A percentile compares a stretch with the other conserved stretches of the same genome.
Conservation (phyloP, 1,139 yeast species). For the Insectozyma bohioensis region DNA sequence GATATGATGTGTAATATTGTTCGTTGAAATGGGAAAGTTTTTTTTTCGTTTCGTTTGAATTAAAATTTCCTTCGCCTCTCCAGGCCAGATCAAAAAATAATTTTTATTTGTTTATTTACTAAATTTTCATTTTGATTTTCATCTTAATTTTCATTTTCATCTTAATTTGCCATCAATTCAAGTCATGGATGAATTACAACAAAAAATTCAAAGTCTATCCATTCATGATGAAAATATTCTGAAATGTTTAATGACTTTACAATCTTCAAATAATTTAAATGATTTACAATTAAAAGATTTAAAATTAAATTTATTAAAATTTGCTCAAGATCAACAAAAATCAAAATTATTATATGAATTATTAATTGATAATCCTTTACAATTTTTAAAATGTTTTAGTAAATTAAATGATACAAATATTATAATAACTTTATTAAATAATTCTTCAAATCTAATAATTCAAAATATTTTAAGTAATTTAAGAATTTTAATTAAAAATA, state of each 20-base stretch:
- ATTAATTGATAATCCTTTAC: slow-evolving; percentile 19
- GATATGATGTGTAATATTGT: neutral
- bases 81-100: no score
- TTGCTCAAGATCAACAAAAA: slow-evolving; percentile 16
- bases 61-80: no score
- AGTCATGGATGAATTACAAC: no score
- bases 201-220: no score
- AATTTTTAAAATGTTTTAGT: slow-evolving; percentile 20
- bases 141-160: no score
- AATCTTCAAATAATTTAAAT: neutral
- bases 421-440: neutral
- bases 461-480: slow-evolving; percentile 17
- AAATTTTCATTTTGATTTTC: no score
- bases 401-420: slow-evolving; percentile 20
- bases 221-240: no score
- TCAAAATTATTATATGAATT: slow-evolving; percentile 17
- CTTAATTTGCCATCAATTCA: no score
- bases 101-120: no score
- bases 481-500: slow-evolving; percentile 15
- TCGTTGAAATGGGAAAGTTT: neutral
- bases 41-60: no score
- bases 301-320: no score
- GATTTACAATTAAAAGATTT: neutral
- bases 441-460: slow-evolving; percentile 6
- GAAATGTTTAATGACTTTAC: neutral